Evolutionary conservation across 164 flowering plant genomes (phyloP), one percentile per base, ranked within the genome.

Genomic region (Magnolia officinalis): DNA sequence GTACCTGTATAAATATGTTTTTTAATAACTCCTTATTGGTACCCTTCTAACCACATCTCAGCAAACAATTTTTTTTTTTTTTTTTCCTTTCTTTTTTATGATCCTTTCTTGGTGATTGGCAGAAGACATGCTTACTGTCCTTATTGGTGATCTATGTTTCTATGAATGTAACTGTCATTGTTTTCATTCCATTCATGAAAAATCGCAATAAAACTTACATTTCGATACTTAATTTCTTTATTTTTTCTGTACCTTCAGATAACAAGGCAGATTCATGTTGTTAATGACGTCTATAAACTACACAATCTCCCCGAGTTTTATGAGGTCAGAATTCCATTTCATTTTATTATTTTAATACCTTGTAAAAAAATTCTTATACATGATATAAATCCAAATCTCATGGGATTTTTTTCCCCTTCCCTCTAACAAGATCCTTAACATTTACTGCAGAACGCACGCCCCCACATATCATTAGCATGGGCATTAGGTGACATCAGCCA

Each of bases 221-320:
- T 37, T 37, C 45, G 45, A 37, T 37, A 6, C 45, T 37, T 37
- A 37, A 37, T 37, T 37, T 55, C 18, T 11, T 55, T 16, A 11
- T 55, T 55, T 55, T 26, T 55, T 55, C 61, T 55, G 61, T 55
- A 11, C 16, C 82, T 89, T 77, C 92, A 96, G 98, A 90, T 96
- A 81, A 84, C 71, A 6, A 90, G 83, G 83, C 98, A 91, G 80
- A 94, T 96, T 84, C 82, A 86, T 67, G 84, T 82, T 55, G 98
- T 96, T 18, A 84, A 94, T 76, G 92, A 87, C 80, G 89, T 90
- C 69, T 96, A 96, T 81, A 89, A 78, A 88, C 91, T 90, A 71
- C 98, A 96, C 82, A 96, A 85, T 82, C 98, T 96, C 72, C 99
- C 99, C 20, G 98, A 90, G 75, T 96, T 90, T 84, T 92, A 94